phyloP scores from a whole-genome alignment of 495 filamentous ascomycete genomes.

The Aspergillus hancockii region DNA sequence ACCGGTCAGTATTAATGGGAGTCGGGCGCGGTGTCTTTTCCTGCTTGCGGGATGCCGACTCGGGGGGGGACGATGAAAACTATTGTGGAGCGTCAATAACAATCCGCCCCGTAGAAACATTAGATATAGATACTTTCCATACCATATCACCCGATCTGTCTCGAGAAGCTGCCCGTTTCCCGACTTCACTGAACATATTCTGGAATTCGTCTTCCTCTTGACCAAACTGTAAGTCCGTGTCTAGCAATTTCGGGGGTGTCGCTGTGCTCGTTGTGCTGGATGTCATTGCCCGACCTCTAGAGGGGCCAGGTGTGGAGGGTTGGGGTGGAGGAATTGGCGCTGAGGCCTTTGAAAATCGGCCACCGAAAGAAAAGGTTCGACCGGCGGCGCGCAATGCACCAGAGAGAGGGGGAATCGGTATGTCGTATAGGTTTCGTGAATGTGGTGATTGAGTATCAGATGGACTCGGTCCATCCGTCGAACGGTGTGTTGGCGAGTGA shows the following conservation, averaged over 20 bases:
- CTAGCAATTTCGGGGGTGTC: slow-evolving; percentile 68
- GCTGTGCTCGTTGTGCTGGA: slow-evolving; percentile 64
- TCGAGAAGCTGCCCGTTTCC: slow-evolving; percentile 52
- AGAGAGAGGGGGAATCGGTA: slow-evolving; percentile 57
- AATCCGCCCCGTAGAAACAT: not conserved
- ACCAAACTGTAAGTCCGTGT: slow-evolving; percentile 54
- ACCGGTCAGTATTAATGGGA: slow-evolving; percentile 60
- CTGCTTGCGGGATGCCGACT: slow-evolving; percentile 20
- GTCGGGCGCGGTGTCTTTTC: slow-evolving; percentile 41
- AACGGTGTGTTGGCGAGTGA: slow-evolving; percentile 74
- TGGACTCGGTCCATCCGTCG: slow-evolving; percentile 59
- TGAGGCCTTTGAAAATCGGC: slow-evolving; percentile 43
- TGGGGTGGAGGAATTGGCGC: slow-evolving; percentile 41
- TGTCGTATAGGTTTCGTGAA: slow-evolving; percentile 52
- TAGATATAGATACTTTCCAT: slow-evolving; percentile 9
- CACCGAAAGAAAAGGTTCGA: slow-evolving; percentile 72
- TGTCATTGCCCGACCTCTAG: slow-evolving; percentile 51
- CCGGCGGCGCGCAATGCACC: slow-evolving; percentile 62
- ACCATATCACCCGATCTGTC: slow-evolving; percentile 22
- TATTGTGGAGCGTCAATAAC: slow-evolving; percentile 9
- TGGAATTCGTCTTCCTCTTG: slow-evolving; percentile 61
- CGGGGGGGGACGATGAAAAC: slow-evolving; percentile 27
- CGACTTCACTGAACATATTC: slow-evolving; percentile 64
- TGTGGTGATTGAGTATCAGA: slow-evolving; percentile 56
- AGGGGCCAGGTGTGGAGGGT: slow-evolving; percentile 40